Base-by-base conservation (phyloP, 169 alveolate genomes). In the Plasmodium yoelii region DNA sequence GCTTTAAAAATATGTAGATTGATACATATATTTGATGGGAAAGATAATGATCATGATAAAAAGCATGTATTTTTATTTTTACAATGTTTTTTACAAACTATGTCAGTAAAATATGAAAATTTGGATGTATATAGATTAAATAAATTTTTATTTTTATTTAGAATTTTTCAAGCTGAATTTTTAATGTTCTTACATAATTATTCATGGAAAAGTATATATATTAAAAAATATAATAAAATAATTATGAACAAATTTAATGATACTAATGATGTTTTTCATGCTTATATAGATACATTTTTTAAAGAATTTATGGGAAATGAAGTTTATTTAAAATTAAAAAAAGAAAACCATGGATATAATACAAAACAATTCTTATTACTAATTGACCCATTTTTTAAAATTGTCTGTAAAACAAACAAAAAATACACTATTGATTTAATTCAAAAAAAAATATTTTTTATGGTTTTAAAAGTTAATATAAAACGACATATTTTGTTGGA, bases 161-260 rank as follows among this genome's bases (percentile, higher is more conserved):
- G 73, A 59, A 67, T 74, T 53, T 74, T 74, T 18, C 88, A 75
- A 47, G 88, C 88, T 24, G 88, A 75, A 55, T 46, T 44, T 39
- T 65, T 75, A 28, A 53, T 75, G 59, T 75, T 75, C 44, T 65
- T 75, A 47, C 88, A 75, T 63, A 63, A 39, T 3, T n/a, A 75
- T 49, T 19, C 75, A 61, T 75, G 88, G 88, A 51, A 55, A 26
- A 46, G 74, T 56, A 8, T 7, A 24, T 75, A 75, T 55, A 47
- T 75, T 24, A 75, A 51, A 56, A 75, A 47, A 56, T 75, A 75
- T 75, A 75, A 75, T 39, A 42, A 61, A 63, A 75, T 75, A 47
- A 61, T 75, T 65, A 22, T 75, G 13, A 28, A 53, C 3, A 44
- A 9, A 9, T 75, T 75, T 75, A 68, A 75, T 34, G 88, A 75